Conservation (phyloP, 345 rosid species). For the Eutrema yunnanense region DNA sequence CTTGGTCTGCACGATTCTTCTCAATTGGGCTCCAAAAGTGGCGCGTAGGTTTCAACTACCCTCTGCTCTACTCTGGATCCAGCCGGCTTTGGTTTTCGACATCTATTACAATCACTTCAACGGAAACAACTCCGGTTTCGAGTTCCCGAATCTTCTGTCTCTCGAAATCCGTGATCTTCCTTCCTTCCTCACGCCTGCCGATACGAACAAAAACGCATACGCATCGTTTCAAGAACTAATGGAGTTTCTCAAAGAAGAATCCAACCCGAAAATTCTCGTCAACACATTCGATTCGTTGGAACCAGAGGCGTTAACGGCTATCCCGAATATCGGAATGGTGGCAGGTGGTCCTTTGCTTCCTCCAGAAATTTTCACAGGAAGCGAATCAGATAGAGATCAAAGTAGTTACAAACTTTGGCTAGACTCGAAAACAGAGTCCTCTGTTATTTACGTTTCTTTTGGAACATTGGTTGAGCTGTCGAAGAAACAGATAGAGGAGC, state of each 20-base stretch:
- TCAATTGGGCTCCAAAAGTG: conserved; percentile 52
- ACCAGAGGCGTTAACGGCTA: conserved; percentile 26
- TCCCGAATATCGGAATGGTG: conserved; percentile 4
- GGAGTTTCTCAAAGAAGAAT: conserved; percentile 25
- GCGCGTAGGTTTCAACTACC: conserved; percentile 44
- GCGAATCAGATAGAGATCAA: conserved; percentile 1
- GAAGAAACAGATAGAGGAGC: conserved; percentile 41
- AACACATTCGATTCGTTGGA: conserved; percentile 51
- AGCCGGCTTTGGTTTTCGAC: conserved; percentile 56
- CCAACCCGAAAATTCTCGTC: conserved; percentile 32
- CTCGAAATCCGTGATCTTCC: conserved; percentile 42
- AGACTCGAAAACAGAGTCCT: conserved; percentile 38
- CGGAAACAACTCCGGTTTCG: conserved; percentile 29
- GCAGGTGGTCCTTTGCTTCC: conserved; percentile 38
- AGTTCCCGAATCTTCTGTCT: conserved; percentile 28
- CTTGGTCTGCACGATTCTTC: conserved; percentile 35
- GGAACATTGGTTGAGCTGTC: conserved; percentile 46
- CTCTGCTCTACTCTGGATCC: conserved; percentile 54
- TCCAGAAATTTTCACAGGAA: background rate
- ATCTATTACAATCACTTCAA: conserved; percentile 49
- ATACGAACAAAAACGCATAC: background rate
- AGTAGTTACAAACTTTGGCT: conserved; percentile 37
- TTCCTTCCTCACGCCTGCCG: conserved; percentile 36
- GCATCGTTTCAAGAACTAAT: conserved; percentile 17
- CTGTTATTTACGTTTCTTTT: conserved; percentile 60